Evolutionary conservation across 805 yeast species (phyloP), one percentile per base, ranked within the genome.

Genomic region (Zygosaccharomyces rouxii): DNA sequence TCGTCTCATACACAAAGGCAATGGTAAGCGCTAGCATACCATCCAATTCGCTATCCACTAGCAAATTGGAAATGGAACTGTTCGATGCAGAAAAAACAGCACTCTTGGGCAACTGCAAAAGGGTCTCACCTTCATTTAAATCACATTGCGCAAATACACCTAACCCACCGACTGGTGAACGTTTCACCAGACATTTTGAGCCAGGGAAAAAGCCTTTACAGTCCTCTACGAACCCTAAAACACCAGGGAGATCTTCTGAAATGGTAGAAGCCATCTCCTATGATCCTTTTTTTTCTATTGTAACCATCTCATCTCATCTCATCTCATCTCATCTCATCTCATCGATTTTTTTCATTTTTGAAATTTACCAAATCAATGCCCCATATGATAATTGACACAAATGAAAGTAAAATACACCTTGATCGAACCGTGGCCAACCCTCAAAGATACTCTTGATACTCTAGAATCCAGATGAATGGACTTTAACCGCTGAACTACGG

Each of bases 21-120:
- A 87, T 54, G 5, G 84, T 79, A 44, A 90, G 69, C 0, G 82
- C 85, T 37, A 79, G 73, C 68, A 86, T 78, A 0, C 95, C 94
- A 33, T 73, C 76, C 4, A 85, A 66, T 1, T 68, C 73, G 25
- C 74, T 74, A 39, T 87, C 96, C 10, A 71, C 64, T 10, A 90
- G 60, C 13, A 89, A 58, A 55, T 89, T 86, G 25, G 87, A 79
- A 26, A 90, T 77, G 11, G 72, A 71, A 7, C 86, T 75, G 55
- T 77, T 84, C 47, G 78, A 76, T 0, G 79, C 74, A 14, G 86
- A 76, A 38, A 85, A 70, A 0, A 85, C 70, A 33, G 78, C 73
- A 2, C 70, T 58, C 60, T 86, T 86, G n/a, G 85, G 84, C 0
- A 86, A 69, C 55, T 87, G 69, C 22, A 84, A 63, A 2, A 86